These are phyloP conservation scores for Cymbopogon citratus DNA, from an alignment of 176 grass and related monocot genomes.

Conservation along the genomic window DNA sequence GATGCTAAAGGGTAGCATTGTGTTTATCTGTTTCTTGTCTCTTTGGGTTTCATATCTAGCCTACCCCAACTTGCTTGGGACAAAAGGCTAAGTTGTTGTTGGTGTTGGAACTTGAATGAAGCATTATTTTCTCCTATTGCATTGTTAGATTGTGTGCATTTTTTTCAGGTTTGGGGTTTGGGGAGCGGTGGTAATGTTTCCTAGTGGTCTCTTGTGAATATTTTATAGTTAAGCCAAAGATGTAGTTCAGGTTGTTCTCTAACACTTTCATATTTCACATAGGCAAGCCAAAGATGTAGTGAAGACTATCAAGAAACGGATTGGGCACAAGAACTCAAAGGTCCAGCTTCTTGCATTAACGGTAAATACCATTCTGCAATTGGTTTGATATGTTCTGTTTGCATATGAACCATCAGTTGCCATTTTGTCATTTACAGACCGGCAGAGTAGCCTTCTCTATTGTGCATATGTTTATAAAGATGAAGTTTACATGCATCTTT, in stretches of 20 bases:
- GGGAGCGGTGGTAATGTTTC: background rate
- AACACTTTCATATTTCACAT: slow-evolving; percentile 9
- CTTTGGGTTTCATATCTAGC: too few species aligned
- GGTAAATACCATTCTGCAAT: slow-evolving; percentile 37
- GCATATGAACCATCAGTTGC: background rate
- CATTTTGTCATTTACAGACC: background rate
- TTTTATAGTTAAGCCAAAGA: background rate
- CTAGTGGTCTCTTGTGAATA: background rate
- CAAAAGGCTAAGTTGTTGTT: too few species aligned
- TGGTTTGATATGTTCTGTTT: background rate
- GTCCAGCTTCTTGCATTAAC: slow-evolving; percentile 79
- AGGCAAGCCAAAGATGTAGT: slow-evolving; percentile 93
- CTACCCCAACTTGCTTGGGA: too few species aligned
- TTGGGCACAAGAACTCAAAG: slow-evolving; percentile 80
- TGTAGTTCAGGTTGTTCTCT: slow-evolving; percentile 11
- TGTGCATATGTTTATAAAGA: slow-evolving; percentile 3
- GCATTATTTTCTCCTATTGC: background rate
- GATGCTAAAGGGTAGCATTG: too few species aligned
- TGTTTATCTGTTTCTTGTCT: too few species aligned
- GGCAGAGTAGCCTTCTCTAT: background rate
- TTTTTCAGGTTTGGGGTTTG: background rate
- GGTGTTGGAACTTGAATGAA: background rate
- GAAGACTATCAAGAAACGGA: slow-evolving; percentile 78
- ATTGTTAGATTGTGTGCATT: background rate
- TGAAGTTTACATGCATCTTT: slow-evolving; percentile 10